Conservation (phyloP, 805 yeast species). For the Tetrapisispora pingtungensis region DNA sequence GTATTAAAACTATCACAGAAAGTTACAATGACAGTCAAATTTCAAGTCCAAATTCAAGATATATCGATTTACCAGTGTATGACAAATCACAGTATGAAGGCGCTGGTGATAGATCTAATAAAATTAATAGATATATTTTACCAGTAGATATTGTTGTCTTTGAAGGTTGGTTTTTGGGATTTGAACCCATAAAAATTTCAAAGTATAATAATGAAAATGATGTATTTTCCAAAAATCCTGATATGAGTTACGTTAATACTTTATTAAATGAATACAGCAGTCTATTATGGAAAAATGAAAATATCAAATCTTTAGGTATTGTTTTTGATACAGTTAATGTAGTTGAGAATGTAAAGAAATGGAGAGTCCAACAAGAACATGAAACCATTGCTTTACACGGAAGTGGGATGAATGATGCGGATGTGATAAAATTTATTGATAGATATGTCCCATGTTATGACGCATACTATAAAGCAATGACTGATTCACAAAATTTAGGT, state of each 20-base stretch:
- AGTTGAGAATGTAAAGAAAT: conserved; percentile 47
- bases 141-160: conserved; percentile 59
- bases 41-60: conserved; percentile 8
- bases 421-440: conserved; percentile 60
- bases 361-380: conserved; percentile 62
- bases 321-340: conserved; percentile 52
- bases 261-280: conserved; percentile 40
- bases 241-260: conserved; percentile 40
- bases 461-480: conserved; percentile 46
- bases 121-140: conserved; percentile 16
- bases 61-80: conserved; percentile 49
- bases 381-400: conserved; percentile 35
- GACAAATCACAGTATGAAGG: conserved; percentile 69
- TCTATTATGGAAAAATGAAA: conserved; percentile 36
- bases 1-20: conserved; percentile 27
- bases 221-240: conserved; percentile 2
- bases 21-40: conserved; percentile 12
- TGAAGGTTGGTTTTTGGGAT: conserved; percentile 96
- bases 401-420: conserved; percentile 67
- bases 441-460: conserved; percentile 83
- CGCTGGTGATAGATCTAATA: conserved; percentile 60
- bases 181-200: conserved; percentile 30
- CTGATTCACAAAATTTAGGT: conserved; percentile 24
- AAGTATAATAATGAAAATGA: neutral
- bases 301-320: conserved; percentile 50